These are phyloP conservation scores for Posidonia oceanica DNA, from an alignment of 116 monocot genomes.

Conservation along the genomic window DNA sequence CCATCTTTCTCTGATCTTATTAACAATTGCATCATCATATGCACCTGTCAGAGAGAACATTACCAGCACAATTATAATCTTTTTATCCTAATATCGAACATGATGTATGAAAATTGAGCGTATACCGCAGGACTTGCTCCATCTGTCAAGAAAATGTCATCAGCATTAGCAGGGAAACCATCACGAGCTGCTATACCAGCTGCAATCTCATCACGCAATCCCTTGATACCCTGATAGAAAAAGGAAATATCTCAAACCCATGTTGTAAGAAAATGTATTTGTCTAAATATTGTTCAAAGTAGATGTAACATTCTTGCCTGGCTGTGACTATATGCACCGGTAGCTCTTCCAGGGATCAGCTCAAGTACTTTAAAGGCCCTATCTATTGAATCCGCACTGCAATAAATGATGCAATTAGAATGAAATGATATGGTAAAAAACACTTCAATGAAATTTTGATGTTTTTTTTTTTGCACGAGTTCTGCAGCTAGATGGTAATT, in stretches of 20 bases:
- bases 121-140: slow-evolving; percentile 90
- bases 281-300: neutral
- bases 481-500: too few species aligned
- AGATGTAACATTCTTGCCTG: slow-evolving; percentile 17
- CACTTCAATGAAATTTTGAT: neutral
- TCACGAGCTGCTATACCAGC: slow-evolving; percentile 89
- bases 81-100: neutral
- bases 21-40: slow-evolving; percentile 99
- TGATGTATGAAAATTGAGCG: neutral
- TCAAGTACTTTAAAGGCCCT: slow-evolving; percentile 70
- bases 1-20: slow-evolving; percentile 89
- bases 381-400: slow-evolving; percentile 69
- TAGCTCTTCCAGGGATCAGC: slow-evolving; percentile 36
- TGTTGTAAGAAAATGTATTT: neutral
- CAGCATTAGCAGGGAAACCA: slow-evolving; percentile 69
- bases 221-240: slow-evolving; percentile 71
- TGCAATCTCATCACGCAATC: slow-evolving; percentile 83
- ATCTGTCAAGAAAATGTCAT: slow-evolving; percentile 94
- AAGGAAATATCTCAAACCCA: neutral
- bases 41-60: slow-evolving; percentile 51
- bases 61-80: neutral
- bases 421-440: neutral
- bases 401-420: slow-evolving; percentile 7
- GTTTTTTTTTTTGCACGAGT: too few species aligned
- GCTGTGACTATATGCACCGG: slow-evolving; percentile 20